These are phyloP conservation scores for Arthrobotrys sphaeroides DNA, from an alignment of 2,329 filamentous ascomycete species.

Conservation along the genomic window DNA sequence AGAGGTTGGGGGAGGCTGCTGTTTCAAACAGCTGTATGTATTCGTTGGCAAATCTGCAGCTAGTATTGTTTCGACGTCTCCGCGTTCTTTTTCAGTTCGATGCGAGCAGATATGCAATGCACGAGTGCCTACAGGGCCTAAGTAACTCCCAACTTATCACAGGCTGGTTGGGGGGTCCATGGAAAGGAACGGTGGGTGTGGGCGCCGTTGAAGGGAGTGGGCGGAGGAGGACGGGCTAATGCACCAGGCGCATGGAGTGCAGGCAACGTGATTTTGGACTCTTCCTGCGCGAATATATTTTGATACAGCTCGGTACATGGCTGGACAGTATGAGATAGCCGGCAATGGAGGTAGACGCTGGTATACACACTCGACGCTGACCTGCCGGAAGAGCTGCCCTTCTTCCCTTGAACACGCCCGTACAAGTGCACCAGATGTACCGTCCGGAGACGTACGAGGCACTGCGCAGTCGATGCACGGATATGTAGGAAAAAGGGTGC, in stretches of 20 bases:
- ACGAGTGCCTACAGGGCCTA: no score
- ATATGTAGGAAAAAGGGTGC: no score
- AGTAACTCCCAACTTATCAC: no score
- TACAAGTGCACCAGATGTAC: no score
- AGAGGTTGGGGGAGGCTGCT: conserved; percentile 43
- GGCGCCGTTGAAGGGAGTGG: conserved; percentile 26
- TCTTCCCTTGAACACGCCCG: neutral
- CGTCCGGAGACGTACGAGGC: no score
- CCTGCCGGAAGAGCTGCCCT: conserved; percentile 2
- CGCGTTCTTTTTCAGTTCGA: conserved; percentile 50
- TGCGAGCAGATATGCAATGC: conserved; percentile 35
- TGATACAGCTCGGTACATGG: neutral
- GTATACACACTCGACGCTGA: neutral
- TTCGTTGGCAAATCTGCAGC: conserved; percentile 54
- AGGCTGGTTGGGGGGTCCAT: neutral
- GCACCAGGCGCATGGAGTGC: conserved; percentile 51
- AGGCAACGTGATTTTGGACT: conserved; percentile 47
- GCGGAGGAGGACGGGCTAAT: conserved; percentile 2
- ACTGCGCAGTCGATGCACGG: no score
- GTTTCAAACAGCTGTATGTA: conserved; percentile 54
- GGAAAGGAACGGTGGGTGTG: conserved; percentile 20
- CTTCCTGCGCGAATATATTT: neutral
- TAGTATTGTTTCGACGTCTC: conserved; percentile 32
- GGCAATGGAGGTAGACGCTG: no score
- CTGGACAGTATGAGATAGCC: no score